Evolutionary conservation across 2,329 filamentous ascomycete species (phyloP).

Genomic region (Ceratocystis destructans): DNA sequence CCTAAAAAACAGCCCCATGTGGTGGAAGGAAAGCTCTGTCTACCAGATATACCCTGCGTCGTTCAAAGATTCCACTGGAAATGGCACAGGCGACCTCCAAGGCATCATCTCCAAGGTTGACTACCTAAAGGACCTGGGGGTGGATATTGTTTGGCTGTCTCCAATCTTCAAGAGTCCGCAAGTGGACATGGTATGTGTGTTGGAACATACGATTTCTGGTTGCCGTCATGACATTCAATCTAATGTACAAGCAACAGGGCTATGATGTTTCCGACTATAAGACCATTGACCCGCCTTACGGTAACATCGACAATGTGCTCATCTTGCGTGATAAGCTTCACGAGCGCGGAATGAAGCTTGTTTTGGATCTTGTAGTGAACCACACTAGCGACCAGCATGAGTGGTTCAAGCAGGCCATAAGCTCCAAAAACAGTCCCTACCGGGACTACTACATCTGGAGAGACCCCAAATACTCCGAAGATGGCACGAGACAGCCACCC

Average conservation of each 20-base stretch:
- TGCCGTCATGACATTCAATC: neutral
- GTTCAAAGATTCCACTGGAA: conserved; percentile 44
- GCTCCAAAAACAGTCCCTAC: conserved; percentile 39
- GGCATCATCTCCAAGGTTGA: conserved; percentile 44
- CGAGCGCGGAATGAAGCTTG: conserved; percentile 49
- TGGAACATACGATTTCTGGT: neutral
- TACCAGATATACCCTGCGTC: conserved; percentile 51
- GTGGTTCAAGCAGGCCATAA: conserved; percentile 56
- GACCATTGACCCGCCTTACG: conserved; percentile 51
- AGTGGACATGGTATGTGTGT: conserved; percentile 40
- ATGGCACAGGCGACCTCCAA: conserved; percentile 42
- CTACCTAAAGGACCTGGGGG: conserved; percentile 41
- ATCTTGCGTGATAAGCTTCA: conserved; percentile 47
- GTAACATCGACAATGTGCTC: conserved; percentile 54
- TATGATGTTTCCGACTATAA: conserved; percentile 61
- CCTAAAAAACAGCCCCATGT: conserved; percentile 25
- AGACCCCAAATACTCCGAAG: conserved; percentile 39
- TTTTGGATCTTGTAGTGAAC: conserved; percentile 62
- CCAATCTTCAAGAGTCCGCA: conserved; percentile 41
- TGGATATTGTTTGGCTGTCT: conserved; percentile 44
- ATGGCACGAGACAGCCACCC: conserved; percentile 46
- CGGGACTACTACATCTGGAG: conserved; percentile 55
- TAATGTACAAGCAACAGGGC: conserved; percentile 29
- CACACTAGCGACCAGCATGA: conserved; percentile 51
- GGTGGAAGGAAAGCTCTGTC: conserved; percentile 48